Evolutionary conservation across 768 basidiomycete genomes (phyloP).

Genomic region (Boletus huronensis): DNA sequence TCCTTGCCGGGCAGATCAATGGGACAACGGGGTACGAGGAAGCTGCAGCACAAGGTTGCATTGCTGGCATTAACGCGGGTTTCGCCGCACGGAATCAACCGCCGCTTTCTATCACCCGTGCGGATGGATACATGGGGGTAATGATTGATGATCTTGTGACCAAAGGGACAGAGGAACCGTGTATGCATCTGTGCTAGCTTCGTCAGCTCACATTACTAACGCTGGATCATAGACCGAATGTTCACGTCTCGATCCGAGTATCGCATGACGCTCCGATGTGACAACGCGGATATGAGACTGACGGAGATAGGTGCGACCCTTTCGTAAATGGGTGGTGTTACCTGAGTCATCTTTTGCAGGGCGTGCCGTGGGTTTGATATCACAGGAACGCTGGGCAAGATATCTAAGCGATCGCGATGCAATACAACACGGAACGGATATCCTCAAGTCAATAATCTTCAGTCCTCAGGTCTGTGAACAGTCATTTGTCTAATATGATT

Average conservation of each 20-base stretch:
- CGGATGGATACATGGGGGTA: conserved; percentile 84
- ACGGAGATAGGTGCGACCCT: conserved; percentile 61
- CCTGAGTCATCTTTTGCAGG: conserved; percentile 27
- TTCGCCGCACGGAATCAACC: conserved; percentile 53
- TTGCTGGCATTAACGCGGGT: conserved; percentile 88
- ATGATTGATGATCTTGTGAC: conserved; percentile 90
- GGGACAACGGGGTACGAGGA: conserved; percentile 95
- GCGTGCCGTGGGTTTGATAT: conserved; percentile 40
- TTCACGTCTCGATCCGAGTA: conserved; percentile 91
- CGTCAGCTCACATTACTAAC: neutral
- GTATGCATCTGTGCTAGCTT: conserved; percentile 36
- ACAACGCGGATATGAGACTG: conserved; percentile 83
- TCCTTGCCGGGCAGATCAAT: conserved; percentile 89
- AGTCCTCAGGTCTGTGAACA: conserved; percentile 39
- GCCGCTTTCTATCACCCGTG: conserved; percentile 68
- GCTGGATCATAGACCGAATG: conserved; percentile 67
- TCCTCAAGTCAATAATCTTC: conserved; percentile 34
- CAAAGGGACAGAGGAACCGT: conserved; percentile 89
- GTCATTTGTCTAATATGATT: too few relatives aligned
- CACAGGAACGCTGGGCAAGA: conserved; percentile 41
- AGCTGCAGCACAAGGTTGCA: conserved; percentile 84
- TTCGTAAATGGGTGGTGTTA: neutral
- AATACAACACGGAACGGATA: conserved; percentile 32
- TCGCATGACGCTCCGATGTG: conserved; percentile 80
- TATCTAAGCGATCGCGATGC: conserved; percentile 35